Percentiles rank a stretch among this genome's conserved stretches.
phyloP scores from a whole-genome alignment of 2,329 filamentous ascomycete species.

The Aureobasidium namibiae region DNA sequence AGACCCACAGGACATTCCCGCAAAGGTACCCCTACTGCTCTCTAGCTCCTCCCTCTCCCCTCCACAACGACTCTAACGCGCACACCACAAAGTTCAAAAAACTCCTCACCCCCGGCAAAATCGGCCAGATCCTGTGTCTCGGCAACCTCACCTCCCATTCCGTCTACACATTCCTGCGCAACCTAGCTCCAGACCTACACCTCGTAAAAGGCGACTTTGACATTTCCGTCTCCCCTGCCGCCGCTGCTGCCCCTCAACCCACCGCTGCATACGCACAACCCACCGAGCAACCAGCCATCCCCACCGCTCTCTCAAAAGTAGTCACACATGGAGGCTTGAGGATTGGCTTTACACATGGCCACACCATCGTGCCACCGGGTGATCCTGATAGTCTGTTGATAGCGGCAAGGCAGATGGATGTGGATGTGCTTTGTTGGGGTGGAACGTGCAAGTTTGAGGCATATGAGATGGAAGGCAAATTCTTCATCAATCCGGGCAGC shows the following conservation, averaged over 20 bases:
- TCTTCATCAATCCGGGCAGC: conserved; percentile 62
- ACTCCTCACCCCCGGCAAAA: conserved; percentile 51
- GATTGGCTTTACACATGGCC: conserved; percentile 63
- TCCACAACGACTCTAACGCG: not conserved
- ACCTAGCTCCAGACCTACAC: conserved; percentile 53
- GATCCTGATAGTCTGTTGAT: conserved; percentile 60
- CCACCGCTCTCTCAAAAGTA: conserved; percentile 54
- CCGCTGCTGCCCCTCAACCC: conserved; percentile 26
- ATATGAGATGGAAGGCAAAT: conserved; percentile 64
- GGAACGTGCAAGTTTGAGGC: conserved; percentile 63
- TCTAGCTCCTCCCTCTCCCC: not conserved
- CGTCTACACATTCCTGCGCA: conserved; percentile 49
- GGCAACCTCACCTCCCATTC: conserved; percentile 51
- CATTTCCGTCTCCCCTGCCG: conserved; percentile 54
- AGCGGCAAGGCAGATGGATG: conserved; percentile 62
- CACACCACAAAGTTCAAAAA: conserved; percentile 39
- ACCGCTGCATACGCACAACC: conserved; percentile 14
- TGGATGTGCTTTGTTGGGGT: conserved; percentile 61
- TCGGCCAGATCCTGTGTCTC: conserved; percentile 50
- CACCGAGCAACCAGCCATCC: conserved; percentile 24
- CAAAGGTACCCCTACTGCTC: conserved; percentile 59
- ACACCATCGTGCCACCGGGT: conserved; percentile 61
- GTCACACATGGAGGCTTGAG: conserved; percentile 61
- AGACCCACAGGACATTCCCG: conserved; percentile 59
- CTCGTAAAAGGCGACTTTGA: conserved; percentile 65